A percentile compares a stretch with the other conserved stretches of the same genome.
Evolutionary conservation across 257 asterid species (phyloP).

Genomic region (Solanum medicagineum): DNA sequence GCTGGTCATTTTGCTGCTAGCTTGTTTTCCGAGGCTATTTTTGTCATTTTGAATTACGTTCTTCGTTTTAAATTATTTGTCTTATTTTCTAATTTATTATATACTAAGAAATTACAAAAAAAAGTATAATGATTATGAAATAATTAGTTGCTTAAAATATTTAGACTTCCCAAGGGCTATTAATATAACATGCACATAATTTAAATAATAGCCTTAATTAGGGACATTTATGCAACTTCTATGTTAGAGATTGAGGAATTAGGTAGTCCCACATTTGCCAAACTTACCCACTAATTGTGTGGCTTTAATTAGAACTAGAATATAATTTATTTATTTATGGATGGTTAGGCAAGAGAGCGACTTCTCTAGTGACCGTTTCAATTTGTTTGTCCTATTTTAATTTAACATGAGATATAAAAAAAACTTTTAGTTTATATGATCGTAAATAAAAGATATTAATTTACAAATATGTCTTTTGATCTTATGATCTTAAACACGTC

Average conservation of each 20-base stretch:
- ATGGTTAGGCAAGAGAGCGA: not conserved
- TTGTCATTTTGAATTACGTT: no score
- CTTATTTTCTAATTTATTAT: no score
- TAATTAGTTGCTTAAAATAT: no score
- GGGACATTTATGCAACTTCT: not conserved
- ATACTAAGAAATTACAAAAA: no score
- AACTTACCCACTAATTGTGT: not conserved
- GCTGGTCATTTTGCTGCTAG: no score
- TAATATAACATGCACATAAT: not conserved
- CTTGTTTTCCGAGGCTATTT: no score
- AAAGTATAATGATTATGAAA: no score
- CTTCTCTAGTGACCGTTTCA: not conserved
- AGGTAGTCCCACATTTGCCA: not conserved
- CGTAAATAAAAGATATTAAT: not conserved
- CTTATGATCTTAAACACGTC: not conserved
- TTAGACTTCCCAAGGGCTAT: not conserved
- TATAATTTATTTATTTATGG: not conserved
- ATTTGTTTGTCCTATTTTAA: not conserved
- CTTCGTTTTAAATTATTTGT: no score
- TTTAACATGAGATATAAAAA: not conserved
- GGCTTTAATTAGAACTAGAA: not conserved
- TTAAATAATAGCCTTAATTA: not conserved
- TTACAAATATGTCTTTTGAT: not conserved
- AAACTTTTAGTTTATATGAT: rapidly evolving
- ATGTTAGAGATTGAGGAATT: not conserved